These are phyloP conservation scores for Didymella arachidicola DNA, from an alignment of 2,329 filamentous ascomycete genomes.

Conservation along the genomic window DNA sequence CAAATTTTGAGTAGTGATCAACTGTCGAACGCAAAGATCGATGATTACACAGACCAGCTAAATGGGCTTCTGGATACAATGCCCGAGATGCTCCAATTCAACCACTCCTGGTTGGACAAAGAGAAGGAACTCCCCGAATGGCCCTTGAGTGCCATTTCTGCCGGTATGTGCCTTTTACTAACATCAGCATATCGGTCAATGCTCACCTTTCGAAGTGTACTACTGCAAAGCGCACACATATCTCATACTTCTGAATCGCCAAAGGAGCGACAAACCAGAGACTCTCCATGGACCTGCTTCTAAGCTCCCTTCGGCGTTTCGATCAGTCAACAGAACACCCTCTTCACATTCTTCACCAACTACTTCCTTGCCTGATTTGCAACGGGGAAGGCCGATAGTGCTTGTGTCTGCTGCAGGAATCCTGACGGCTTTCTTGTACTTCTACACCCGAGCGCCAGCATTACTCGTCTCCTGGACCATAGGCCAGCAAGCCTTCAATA, in stretches of 20 bases:
- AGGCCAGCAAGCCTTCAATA: constrained; percentile 60
- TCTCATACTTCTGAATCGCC: constrained; percentile 58
- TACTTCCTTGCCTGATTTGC: constrained; percentile 26
- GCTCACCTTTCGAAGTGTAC: constrained; percentile 47
- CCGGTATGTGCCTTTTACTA: constrained; percentile 46
- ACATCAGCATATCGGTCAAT: not conserved
- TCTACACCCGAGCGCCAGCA: constrained; percentile 53
- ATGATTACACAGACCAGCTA: constrained; percentile 57
- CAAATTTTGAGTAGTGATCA: constrained; percentile 56
- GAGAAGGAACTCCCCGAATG: constrained; percentile 55
- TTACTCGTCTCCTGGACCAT: constrained; percentile 59
- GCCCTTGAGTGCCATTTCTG: constrained; percentile 57
- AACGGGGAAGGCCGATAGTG: constrained; percentile 53
- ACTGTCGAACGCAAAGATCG: constrained; percentile 55
- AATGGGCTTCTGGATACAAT: constrained; percentile 56
- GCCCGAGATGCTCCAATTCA: constrained; percentile 57
- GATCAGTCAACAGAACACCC: constrained; percentile 23
- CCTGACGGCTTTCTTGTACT: constrained; percentile 57
- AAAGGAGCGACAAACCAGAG: constrained; percentile 44
- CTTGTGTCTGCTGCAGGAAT: constrained; percentile 54
- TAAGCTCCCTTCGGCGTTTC: constrained; percentile 21
- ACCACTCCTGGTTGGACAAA: constrained; percentile 54
- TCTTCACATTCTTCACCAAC: constrained; percentile 26
- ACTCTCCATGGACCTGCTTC: not conserved
- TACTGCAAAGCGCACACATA: constrained; percentile 59